Percentiles rank a stretch among this genome's conserved stretches.
Conservation (phyloP, 371 early-diverging fungal species). For the Rhizopus stolonifer region DNA sequence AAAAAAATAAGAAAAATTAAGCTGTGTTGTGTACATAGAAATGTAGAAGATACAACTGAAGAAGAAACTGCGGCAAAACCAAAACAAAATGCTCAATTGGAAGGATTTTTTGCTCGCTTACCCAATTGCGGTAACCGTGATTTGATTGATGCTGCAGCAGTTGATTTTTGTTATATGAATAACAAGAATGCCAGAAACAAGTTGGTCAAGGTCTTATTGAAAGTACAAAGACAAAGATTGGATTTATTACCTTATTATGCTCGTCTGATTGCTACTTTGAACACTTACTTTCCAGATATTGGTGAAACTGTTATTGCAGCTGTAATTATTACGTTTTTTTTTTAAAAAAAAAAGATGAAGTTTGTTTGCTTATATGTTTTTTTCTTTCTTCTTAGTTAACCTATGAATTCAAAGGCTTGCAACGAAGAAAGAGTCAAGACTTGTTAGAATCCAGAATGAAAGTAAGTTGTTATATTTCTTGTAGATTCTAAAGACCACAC, state of each 20-base stretch:
- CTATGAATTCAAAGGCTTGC: slow-evolving; percentile 71
- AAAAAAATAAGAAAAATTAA: not conserved
- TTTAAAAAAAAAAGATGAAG: not conserved
- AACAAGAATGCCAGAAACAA: slow-evolving; percentile 76
- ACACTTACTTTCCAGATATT: slow-evolving; percentile 85
- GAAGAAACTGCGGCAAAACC: slow-evolving; percentile 46
- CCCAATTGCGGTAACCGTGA: slow-evolving; percentile 80
- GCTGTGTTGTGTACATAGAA: too few species aligned
- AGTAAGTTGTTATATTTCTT: too few species aligned
- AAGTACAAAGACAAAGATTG: slow-evolving; percentile 78
- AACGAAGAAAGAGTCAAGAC: slow-evolving; percentile 68
- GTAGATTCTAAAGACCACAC: too few species aligned
- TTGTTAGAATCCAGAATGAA: slow-evolving; percentile 76
- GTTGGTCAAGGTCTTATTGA: slow-evolving; percentile 72
- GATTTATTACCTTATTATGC: slow-evolving; percentile 92
- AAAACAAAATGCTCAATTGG: slow-evolving; percentile 56
- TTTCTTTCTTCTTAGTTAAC: slow-evolving; percentile 51
- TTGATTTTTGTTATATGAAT: slow-evolving; percentile 92
- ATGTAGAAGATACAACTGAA: slow-evolving; percentile 7
- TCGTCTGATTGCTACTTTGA: slow-evolving; percentile 85
- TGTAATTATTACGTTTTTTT: slow-evolving; percentile 21
- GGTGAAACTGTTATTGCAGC: slow-evolving; percentile 68
- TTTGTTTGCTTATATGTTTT: not conserved
- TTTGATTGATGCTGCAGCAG: slow-evolving; percentile 84
- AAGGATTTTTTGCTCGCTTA: slow-evolving; percentile 73